Base-by-base conservation (phyloP, 352 stramenopile species). In the Pythium inflatum region DNA sequence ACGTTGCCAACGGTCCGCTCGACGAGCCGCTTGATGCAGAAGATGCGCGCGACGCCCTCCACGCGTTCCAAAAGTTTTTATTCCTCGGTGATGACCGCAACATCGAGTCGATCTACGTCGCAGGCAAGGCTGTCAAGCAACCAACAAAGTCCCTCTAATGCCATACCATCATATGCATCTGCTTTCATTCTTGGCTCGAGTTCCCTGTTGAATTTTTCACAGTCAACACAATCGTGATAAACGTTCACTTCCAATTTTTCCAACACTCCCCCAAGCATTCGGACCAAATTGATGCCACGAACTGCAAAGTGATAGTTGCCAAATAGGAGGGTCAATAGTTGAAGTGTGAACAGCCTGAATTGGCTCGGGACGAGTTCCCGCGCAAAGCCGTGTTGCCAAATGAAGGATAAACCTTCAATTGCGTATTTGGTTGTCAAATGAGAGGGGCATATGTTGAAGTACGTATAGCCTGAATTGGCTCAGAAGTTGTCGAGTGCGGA, bases 81-180 rank as follows among this genome's bases (percentile, higher is more conserved):
- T 97, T 95, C 58, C 68, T 96, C 1, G 92, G 91, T 30, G 92
- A 98, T 71, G 92, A 98, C 75, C 85, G 92, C 70, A 97, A 97
- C 74, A 93, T 98, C 45, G 71, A 81, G 46, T 66, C 80, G 56
- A 89, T 98, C 41, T 98, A 93, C 66, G 92, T 98, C 8, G 60
- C 70, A 20, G 87, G 85, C 6, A 81, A 74, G 50, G 62, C 77
- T 48, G 78, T 94, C 48, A 91, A 93, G 70, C 58, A 59, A n/a
- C n/a, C 46, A 31, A 33, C 46, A 18, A 20, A 20, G 8, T 51
- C 43, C n/a, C n/a, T 51, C n/a, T 30, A 51, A 8, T 51, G 9
- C 5, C 11, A 14, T 30, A 4, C 27, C 43, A 8, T 22, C 43
- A 8, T 31, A 51, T 30, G 30, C n/a, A 51, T 7, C 40, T 46